Evolutionary conservation across 495 filamentous ascomycete genomes (phyloP).

Genomic region (Penicillium cinerascens): DNA sequence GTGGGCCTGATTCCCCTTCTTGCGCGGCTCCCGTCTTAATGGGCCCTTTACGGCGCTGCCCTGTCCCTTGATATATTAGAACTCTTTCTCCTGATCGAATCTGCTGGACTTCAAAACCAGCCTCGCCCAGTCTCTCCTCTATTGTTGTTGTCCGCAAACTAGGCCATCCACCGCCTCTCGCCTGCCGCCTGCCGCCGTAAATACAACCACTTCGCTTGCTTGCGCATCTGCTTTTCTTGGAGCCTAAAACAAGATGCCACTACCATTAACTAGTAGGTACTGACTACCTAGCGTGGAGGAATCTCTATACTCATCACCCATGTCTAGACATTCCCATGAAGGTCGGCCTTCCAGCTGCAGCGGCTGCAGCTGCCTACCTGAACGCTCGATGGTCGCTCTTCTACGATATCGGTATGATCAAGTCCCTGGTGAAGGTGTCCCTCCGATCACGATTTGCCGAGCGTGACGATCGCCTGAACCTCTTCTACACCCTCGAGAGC

Average conservation of each 20-base stretch:
- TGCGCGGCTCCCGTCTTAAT: background rate
- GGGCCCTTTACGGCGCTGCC: background rate
- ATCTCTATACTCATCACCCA: background rate
- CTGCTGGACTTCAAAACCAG: background rate
- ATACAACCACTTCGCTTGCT: background rate
- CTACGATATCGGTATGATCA: conserved; percentile 61
- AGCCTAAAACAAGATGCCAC: conserved; percentile 4
- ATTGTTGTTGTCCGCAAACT: background rate
- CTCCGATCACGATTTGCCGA: conserved; percentile 42
- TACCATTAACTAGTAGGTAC: conserved; percentile 13
- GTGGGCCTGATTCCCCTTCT: background rate
- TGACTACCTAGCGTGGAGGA: background rate
- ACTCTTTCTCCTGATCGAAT: background rate
- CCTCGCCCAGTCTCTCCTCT: background rate
- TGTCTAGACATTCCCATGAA: conserved; percentile 38
- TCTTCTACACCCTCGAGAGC: conserved; percentile 78
- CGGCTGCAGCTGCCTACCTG: conserved; percentile 71
- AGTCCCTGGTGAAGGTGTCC: conserved; percentile 40
- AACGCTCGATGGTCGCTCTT: conserved; percentile 68
- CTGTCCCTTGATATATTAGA: too few species aligned
- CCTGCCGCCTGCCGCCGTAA: too few species aligned
- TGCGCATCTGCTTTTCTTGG: background rate
- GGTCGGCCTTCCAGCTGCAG: conserved; percentile 60
- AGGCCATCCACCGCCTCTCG: background rate
- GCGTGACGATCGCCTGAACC: conserved; percentile 58